Conservation (phyloP, 2,329 filamentous ascomycete genomes). For the Cladophialophora carrionii region DNA sequence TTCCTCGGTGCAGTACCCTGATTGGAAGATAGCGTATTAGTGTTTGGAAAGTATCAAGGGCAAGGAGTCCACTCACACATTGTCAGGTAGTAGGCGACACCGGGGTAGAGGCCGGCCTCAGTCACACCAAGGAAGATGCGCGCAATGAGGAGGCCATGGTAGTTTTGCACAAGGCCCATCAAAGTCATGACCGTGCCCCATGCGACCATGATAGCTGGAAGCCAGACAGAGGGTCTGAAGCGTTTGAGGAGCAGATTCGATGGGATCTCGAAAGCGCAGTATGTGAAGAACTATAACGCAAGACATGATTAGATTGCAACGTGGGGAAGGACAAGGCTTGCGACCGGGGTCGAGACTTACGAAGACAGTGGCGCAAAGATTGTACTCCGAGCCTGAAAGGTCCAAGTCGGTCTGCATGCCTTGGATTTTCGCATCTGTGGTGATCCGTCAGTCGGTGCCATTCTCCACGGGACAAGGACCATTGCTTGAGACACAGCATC, state of each 20-base stretch:
- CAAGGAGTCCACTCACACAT: slow-evolving; percentile 41
- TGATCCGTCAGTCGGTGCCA: background rate
- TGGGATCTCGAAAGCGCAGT: slow-evolving; percentile 63
- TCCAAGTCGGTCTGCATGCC: slow-evolving; percentile 60
- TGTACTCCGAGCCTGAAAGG: slow-evolving; percentile 50
- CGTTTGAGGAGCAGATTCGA: slow-evolving; percentile 65
- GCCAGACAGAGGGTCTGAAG: slow-evolving; percentile 31
- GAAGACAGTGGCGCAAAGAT: slow-evolving; percentile 60
- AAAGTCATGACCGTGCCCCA: slow-evolving; percentile 56
- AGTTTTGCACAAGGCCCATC: slow-evolving; percentile 52
- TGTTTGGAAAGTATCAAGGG: background rate
- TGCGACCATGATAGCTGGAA: slow-evolving; percentile 43
- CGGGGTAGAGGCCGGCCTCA: slow-evolving; percentile 49
- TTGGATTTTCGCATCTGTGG: slow-evolving; percentile 65
- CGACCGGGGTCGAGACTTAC: background rate
- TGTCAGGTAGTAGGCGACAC: slow-evolving; percentile 50
- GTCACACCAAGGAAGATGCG: slow-evolving; percentile 53
- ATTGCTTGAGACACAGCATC: background rate
- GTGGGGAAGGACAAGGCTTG: background rate
- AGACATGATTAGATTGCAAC: background rate
- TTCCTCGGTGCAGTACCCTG: slow-evolving; percentile 48
- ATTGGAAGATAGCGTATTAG: background rate
- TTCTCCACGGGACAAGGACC: background rate
- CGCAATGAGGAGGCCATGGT: slow-evolving; percentile 43
- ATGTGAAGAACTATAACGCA: slow-evolving; percentile 51